Percentiles rank a stretch among this genome's conserved stretches.
Conservation (phyloP, 192 early-diverging fungal species). For the Lobosporangium transversale region DNA sequence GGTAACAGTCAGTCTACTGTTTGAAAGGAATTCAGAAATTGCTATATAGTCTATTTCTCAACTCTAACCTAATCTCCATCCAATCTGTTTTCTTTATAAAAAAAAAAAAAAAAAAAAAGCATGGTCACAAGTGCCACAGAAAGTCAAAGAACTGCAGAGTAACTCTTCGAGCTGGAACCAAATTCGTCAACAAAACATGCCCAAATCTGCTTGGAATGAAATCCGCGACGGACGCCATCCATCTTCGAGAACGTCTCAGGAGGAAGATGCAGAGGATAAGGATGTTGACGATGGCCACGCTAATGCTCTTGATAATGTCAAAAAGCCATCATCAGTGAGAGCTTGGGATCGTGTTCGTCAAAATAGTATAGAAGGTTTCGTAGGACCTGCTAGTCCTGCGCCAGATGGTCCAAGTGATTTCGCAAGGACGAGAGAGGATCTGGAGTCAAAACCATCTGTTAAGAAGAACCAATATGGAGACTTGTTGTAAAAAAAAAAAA, state of each 20-base stretch:
- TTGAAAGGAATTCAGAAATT: no score
- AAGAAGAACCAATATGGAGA: slow-evolving; percentile 45
- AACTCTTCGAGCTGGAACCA: slow-evolving; percentile 24
- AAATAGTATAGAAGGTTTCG: slow-evolving; percentile 4
- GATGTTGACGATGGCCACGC: background rate
- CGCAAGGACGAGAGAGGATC: slow-evolving; percentile 39
- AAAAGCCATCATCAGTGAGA: background rate
- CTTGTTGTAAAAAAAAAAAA: slow-evolving; percentile 2
- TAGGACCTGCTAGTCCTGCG: background rate
- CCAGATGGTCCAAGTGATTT: slow-evolving; percentile 42
- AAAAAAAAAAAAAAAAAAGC: no score
- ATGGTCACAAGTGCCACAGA: slow-evolving; percentile 29
- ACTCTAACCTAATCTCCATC: no score
- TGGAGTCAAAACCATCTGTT: slow-evolving; percentile 15
- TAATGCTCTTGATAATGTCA: background rate
- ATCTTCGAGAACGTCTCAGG: background rate
- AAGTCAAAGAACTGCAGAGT: slow-evolving; percentile 25
- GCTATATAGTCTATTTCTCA: no score
- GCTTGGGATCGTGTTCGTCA: slow-evolving; percentile 29
- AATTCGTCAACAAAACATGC: slow-evolving; percentile 39
- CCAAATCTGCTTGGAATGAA: slow-evolving; percentile 37
- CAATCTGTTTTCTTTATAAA: no score
- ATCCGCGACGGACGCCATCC: slow-evolving; percentile 14
- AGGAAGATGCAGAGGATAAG: slow-evolving; percentile 1
- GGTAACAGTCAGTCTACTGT: slow-evolving; percentile 17